Evolutionary conservation across 163 green algal species (phyloP).

Genomic region (Chloroidium sp.): DNA sequence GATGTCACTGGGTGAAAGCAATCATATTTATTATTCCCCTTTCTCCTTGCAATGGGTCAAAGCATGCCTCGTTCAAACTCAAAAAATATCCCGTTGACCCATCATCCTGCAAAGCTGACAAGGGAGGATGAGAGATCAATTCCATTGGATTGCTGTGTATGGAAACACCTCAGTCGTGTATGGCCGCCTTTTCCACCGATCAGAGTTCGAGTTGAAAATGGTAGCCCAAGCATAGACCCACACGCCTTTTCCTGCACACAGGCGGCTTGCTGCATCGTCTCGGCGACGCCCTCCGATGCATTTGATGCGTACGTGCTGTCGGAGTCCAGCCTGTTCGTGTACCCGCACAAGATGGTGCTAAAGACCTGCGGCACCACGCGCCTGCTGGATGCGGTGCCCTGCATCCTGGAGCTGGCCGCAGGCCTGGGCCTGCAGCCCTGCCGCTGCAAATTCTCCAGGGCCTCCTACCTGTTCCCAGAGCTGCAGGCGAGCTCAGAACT

Average conservation of each 20-base stretch:
- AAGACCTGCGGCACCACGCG: slow-evolving; percentile 98
- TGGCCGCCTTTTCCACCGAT: no score
- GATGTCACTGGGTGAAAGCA: no score
- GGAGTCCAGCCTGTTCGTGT: slow-evolving; percentile 95
- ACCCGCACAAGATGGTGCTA: slow-evolving; percentile 76
- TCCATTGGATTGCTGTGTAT: no score
- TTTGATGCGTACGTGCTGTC: slow-evolving; percentile 98
- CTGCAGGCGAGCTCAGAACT: slow-evolving; percentile 45
- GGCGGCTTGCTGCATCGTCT: slow-evolving; percentile 93
- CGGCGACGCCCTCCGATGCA: slow-evolving; percentile 48
- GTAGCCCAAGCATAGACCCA: no score
- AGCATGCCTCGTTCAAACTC: no score
- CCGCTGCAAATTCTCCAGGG: slow-evolving; percentile 84
- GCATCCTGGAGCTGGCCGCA: slow-evolving; percentile 65
- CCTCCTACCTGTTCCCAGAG: slow-evolving; percentile 90
- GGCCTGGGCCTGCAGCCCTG: slow-evolving; percentile 48
- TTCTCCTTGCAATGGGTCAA: no score
- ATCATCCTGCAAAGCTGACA: no score
- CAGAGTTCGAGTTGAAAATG: no score
- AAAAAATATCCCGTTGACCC: no score
- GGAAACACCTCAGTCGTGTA: no score
- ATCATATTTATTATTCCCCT: no score
- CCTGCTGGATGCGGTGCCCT: slow-evolving; percentile 64
- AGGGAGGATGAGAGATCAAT: no score
- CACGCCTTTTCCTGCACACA: slow-evolving; percentile 10